phyloP scores from a whole-genome alignment of 1,284 basidiomycete species.

The Trichosporon asahii region DNA sequence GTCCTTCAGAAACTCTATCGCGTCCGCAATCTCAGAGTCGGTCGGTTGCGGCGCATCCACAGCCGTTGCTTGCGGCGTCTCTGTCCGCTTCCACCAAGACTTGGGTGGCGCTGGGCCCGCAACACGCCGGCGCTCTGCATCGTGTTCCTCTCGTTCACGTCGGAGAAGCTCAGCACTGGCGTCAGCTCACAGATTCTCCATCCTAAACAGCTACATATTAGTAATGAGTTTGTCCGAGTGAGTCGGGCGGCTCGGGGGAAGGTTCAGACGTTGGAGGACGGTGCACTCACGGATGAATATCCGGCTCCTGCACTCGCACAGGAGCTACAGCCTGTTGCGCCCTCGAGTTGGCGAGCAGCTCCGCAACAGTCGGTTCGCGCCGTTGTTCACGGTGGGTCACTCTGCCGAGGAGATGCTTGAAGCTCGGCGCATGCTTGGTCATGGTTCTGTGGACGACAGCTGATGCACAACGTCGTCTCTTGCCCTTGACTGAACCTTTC shows the following conservation, averaged over 20 bases:
- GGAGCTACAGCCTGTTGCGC: conserved; percentile 10
- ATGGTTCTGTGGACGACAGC: conserved; percentile 18
- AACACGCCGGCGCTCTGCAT: conserved; percentile 32
- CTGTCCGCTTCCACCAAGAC: conserved; percentile 31
- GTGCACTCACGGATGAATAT: conserved; percentile 38
- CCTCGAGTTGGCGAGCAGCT: conserved; percentile 31
- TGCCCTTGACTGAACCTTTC: neutral
- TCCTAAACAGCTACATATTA: neutral
- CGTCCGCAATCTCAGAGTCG: neutral
- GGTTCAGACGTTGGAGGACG: neutral
- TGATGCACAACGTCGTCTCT: neutral
- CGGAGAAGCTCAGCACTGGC: conserved; percentile 39
- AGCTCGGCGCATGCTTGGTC: conserved; percentile 45
- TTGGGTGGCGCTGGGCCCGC: conserved; percentile 45
- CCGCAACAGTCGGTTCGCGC: conserved; percentile 31
- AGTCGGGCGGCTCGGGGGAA: neutral
- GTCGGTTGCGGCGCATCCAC: neutral
- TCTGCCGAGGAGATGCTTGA: conserved; percentile 39
- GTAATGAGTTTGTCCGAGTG: no score
- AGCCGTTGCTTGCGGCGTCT: neutral
- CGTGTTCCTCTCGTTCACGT: conserved; percentile 29
- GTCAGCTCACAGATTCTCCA: no score
- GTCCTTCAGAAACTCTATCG: conserved; percentile 8
- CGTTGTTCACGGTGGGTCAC: conserved; percentile 19
- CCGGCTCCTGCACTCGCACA: conserved; percentile 8